Conservation (phyloP, 2,329 filamentous ascomycete genomes). For the Ophiostoma perfectum region DNA sequence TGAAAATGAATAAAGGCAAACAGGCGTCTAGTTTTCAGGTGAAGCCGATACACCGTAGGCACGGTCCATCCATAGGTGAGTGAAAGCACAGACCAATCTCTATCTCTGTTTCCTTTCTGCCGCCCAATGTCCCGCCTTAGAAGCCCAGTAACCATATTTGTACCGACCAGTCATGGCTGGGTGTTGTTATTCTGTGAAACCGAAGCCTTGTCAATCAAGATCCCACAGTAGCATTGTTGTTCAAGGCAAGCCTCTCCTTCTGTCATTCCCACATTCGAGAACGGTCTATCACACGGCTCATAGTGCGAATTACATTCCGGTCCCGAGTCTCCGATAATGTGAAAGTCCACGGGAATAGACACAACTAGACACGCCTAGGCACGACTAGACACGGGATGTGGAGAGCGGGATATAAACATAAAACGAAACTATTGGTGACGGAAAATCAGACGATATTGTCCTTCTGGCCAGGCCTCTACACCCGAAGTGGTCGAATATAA, state of each 20-base stretch:
- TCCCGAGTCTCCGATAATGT: background rate
- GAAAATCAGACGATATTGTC: background rate
- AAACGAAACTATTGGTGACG: background rate
- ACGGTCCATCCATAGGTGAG: background rate
- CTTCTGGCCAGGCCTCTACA: background rate
- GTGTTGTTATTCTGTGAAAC: too few species aligned
- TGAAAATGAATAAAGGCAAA: background rate
- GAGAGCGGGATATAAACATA: background rate
- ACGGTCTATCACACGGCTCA: too few species aligned
- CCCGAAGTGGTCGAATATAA: too few species aligned
- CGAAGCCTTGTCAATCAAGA: too few species aligned
- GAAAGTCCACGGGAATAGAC: background rate
- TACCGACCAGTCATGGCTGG: too few species aligned
- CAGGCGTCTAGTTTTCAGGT: background rate
- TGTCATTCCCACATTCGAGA: too few species aligned
- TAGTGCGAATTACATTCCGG: too few species aligned
- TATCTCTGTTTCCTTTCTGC: too few species aligned
- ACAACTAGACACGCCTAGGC: too few species aligned
- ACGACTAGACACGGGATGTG: background rate
- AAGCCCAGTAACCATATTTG: background rate
- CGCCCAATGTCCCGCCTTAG: background rate
- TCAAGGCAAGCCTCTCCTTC: too few species aligned
- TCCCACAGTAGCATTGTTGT: too few species aligned
- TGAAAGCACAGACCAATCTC: background rate
- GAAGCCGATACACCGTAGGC: background rate